phyloP scores from a whole-genome alignment of 805 yeast genomes.

The Suhomyces faveliae region DNA sequence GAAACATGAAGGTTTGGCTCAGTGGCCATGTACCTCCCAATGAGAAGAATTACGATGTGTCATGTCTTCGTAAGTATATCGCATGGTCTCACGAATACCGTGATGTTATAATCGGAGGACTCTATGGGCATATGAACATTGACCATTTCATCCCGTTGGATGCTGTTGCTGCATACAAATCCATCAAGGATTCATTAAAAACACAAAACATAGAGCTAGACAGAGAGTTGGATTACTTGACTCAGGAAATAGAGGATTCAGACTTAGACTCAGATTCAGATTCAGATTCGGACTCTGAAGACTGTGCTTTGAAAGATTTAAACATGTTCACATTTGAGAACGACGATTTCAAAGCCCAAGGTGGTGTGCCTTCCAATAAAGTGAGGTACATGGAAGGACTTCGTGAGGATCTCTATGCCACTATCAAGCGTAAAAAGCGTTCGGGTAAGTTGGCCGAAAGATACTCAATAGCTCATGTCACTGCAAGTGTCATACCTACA shows the following conservation, averaged over 20 bases:
- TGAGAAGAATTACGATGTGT: slow-evolving; percentile 68
- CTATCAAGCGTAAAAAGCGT: slow-evolving; percentile 44
- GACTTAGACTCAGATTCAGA: slow-evolving; percentile 22
- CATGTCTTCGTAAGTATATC: slow-evolving; percentile 72
- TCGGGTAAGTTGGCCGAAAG: slow-evolving; percentile 50
- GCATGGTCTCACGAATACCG: slow-evolving; percentile 83
- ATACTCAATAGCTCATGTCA: slow-evolving; percentile 67
- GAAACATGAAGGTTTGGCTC: slow-evolving; percentile 83
- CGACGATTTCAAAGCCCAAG: slow-evolving; percentile 34
- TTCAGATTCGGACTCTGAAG: slow-evolving; percentile 25
- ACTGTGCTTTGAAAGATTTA: slow-evolving; percentile 6
- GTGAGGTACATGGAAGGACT: slow-evolving; percentile 59
- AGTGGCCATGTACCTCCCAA: slow-evolving; percentile 89
- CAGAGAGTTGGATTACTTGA: not conserved
- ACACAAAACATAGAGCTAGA: slow-evolving; percentile 6
- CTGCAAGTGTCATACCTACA: slow-evolving; percentile 78
- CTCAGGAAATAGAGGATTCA: not conserved
- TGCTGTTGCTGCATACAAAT: slow-evolving; percentile 62
- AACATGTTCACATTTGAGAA: slow-evolving; percentile 9
- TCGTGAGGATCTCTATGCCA: slow-evolving; percentile 52
- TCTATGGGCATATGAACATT: slow-evolving; percentile 87
- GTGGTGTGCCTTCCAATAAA: slow-evolving; percentile 69
- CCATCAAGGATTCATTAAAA: slow-evolving; percentile 29
- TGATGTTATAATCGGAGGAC: slow-evolving; percentile 78
- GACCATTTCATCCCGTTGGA: slow-evolving; percentile 84